phyloP scores from a whole-genome alignment of 805 yeast genomes.

The Pichia gijzeniarum region DNA sequence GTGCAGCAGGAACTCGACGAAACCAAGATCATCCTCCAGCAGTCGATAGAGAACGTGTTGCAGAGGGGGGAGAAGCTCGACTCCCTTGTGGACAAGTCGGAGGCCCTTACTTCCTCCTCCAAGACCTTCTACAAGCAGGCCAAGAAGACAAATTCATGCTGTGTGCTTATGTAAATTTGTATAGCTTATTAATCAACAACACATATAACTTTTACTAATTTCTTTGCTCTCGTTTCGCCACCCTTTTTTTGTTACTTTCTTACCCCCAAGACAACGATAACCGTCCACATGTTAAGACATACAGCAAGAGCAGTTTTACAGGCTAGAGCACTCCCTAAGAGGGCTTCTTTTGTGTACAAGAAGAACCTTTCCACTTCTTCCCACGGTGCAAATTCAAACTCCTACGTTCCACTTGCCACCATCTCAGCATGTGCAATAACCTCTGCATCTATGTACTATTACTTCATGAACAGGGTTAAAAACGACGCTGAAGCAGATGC shows the following conservation, averaged over 20 bases:
- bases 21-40: conserved; percentile 92
- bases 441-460: conserved; percentile 14
- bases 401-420: conserved; percentile 8
- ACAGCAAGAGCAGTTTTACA: no score
- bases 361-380: background rate
- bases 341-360: background rate
- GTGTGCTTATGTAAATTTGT: conserved; percentile 57
- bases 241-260: no score
- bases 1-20: conserved; percentile 98
- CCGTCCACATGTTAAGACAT: background rate
- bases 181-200: no score
- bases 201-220: no score
- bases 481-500: conserved; percentile 9
- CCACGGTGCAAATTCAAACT: background rate
- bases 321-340: background rate
- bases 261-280: no score
- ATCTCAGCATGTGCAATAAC: conserved; percentile 16
- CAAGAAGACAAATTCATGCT: conserved; percentile 88
- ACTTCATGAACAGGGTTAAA: conserved; percentile 9
- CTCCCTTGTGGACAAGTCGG: conserved; percentile 89
- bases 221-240: no score
- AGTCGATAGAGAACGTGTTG: conserved; percentile 88
- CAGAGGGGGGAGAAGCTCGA: conserved; percentile 97
- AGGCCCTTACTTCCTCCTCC: conserved; percentile 80
- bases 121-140: conserved; percentile 97